Base-by-base conservation (phyloP, 768 basidiomycete species). In the Clitopilus passeckerianus region DNA sequence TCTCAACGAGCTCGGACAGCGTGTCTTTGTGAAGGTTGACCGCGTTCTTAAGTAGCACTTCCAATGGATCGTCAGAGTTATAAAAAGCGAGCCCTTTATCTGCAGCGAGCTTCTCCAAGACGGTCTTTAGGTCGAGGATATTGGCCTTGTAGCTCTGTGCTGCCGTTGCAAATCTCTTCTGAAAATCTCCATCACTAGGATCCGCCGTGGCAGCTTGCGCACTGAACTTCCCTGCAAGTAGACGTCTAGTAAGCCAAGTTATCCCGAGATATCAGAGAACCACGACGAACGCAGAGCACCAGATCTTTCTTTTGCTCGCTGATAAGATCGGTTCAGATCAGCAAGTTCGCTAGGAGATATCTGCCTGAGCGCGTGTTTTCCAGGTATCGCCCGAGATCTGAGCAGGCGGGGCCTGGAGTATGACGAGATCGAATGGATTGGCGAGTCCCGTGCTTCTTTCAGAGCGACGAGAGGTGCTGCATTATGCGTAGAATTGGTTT, bases 61-160 rank as follows among this genome's bases (percentile, higher is more conserved):
- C 80, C 4, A 86, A 44, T 24, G 69, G 66, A 63, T 78, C 73
- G 27, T 64, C 67, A 4, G 54, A 50, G 66, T 87, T 77, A 65
- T 83, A 85, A 70, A 81, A 75, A 24, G 72, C 79, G 34, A 82
- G 73, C 16, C 85, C 85, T 56, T 81, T 81, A 65, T 79, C 77
- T 27, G 77, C 70, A 35, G 68, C 70, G n/a, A 68, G 63, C 20
- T 74, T 64, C 41, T 69, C 72, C 67, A 77, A 70, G 64, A 75
- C 61, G 18, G 56, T 59, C 60, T 72, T 70, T 59, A 75, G 73
- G 33, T 63, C 68, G 33, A 64, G 59, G 60, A 78, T 61, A 58
- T 72, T 73, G 34, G 60, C 33, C 58, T 16, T 33, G 30, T 55
- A 33, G 10, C 33, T 10, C n/a, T 34, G 30, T 10, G 35, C 30